Conservation (phyloP, 1,284 basidiomycete genomes). For the Leccinum variabile region DNA sequence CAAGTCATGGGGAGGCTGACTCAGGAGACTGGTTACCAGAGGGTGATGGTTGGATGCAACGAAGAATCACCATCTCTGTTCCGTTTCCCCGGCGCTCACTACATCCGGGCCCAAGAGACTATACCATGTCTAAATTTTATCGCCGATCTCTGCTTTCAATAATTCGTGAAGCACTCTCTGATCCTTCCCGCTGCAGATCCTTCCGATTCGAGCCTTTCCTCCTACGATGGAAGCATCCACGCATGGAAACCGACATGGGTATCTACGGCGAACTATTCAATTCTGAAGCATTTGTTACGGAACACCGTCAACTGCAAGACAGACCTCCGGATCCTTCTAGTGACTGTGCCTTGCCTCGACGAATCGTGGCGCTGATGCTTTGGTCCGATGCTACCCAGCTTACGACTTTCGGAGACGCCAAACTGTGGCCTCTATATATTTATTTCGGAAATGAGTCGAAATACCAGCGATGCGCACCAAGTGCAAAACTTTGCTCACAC, state of each 20-base stretch:
- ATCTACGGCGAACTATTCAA: neutral
- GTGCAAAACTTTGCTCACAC: too few species aligned
- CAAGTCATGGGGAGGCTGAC: neutral
- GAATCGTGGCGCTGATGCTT: too few species aligned
- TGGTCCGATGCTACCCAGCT: too few species aligned
- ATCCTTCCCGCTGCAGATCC: neutral
- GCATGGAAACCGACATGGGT: neutral
- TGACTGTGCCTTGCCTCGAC: neutral
- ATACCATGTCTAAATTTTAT: neutral
- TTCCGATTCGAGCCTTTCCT: neutral
- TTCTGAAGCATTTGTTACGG: neutral
- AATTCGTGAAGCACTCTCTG: neutral
- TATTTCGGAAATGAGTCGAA: too few species aligned
- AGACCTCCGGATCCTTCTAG: neutral
- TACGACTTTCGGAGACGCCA: too few species aligned
- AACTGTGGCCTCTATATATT: too few species aligned
- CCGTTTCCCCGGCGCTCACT: too few species aligned
- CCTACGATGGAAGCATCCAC: neutral
- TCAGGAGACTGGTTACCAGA: neutral
- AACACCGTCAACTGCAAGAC: neutral
- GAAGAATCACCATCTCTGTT: neutral
- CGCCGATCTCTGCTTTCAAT: neutral
- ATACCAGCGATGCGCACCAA: too few species aligned
- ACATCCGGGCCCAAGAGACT: too few species aligned
- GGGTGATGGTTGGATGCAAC: neutral